Evolutionary conservation across 768 basidiomycete genomes (phyloP), one percentile per base, ranked within the genome.

Genomic region (Serendipita sp.): DNA sequence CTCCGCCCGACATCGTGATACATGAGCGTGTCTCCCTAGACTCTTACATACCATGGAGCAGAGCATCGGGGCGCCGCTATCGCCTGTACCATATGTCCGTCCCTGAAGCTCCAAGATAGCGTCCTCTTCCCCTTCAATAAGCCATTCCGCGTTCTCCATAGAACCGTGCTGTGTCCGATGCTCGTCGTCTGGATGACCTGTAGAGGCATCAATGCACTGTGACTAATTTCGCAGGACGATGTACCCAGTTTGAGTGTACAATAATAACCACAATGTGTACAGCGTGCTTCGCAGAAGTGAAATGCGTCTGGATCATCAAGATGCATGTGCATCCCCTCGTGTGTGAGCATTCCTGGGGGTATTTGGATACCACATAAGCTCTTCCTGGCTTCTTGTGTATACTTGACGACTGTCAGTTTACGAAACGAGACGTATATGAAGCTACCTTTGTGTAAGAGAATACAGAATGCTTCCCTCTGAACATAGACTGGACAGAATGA

Each of bases 371-470:
- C 74, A 63, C 84, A 86, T 35, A 71, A 78, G 28, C 80, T 73
- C 5, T 81, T 78, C 68, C 79, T 82, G 0, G 78, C 75, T 24
- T 77, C 82, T 84, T 67, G 41, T 0, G 67, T 65, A 45, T 67
- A 68, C 68, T 68, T 5, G 7, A 13, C 41, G 5, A 38, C n/a
- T 15, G 45, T 18, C 3, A 34, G 51, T 18, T 60, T 8, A 10
- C 10, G 8, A 2, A 4, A 15, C 35, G 7, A 37, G 13, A 28
- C 10, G 13, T 15, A 7, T 45, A 18, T 10, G 28, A 15, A 46
- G n/a, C 41, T 45, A 81, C 84, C 76, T 85, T 85, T 0, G 85
- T 86, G 62, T 82, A 86, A 68, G 81, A 78, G 68, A 84, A 86
- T 0, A 79, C 83, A 66, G 83, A 81, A 62, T 84, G 80, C 65